Conservation (phyloP, 495 filamentous ascomycete species). For the Saxispiralis lemnorum region DNA sequence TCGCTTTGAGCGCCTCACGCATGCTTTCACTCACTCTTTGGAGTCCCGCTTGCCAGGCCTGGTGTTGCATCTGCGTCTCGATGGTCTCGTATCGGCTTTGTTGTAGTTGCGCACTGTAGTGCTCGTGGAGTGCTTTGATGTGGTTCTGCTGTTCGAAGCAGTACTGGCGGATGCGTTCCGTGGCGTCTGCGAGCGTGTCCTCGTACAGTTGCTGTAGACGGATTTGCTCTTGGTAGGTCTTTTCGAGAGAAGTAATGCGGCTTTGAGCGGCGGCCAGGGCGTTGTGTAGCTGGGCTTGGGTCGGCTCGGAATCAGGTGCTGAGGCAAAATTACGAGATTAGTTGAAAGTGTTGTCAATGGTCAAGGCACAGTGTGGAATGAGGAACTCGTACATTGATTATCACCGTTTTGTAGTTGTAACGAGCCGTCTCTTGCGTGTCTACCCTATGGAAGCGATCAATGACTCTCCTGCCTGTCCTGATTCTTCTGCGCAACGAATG, state of each 20-base stretch:
- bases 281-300: conserved; percentile 21
- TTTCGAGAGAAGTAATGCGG: conserved; percentile 24
- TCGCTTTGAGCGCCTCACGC: conserved; percentile 14
- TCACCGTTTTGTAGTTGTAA: conserved; percentile 1
- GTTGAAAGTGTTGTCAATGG: neutral
- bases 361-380: too few species aligned
- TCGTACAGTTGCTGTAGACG: conserved; percentile 43
- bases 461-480: neutral
- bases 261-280: conserved; percentile 35
- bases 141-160: conserved; percentile 43
- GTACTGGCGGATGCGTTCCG: conserved; percentile 45
- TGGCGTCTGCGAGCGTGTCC: conserved; percentile 34
- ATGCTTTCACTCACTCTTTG: conserved; percentile 16
- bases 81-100: conserved; percentile 39
- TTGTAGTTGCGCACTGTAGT: conserved; percentile 43
- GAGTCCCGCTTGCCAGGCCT: conserved; percentile 40
- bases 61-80: conserved; percentile 42
- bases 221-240: conserved; percentile 34
- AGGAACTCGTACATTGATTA: neutral
- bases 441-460: conserved; percentile 1
- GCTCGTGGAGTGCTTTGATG: conserved; percentile 36
- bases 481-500: neutral
- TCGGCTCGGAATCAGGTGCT: neutral
- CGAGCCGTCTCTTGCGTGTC: neutral
- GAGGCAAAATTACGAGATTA: neutral